Evolutionary conservation across 768 basidiomycete genomes (phyloP), one percentile per base, ranked within the genome.

Genomic region (Amanita pseudoporphyria): DNA sequence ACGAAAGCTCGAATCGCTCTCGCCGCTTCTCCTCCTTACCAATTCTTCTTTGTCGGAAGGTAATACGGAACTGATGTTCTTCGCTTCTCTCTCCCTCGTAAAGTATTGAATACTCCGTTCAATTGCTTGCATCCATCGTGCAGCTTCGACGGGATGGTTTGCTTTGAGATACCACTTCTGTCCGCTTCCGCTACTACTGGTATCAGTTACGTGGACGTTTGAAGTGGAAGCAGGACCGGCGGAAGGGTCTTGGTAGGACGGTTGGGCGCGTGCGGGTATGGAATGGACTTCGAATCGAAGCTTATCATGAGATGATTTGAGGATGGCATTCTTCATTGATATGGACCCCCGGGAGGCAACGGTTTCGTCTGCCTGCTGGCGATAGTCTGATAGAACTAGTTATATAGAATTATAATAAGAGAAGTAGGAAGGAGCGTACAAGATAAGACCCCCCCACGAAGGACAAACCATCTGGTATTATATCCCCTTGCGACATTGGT

Each of bases 401-500:
- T 16, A 14, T n/a, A 44, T 5, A 49, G 18, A 16, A 13, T 47
- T 35, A 32, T 35, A 32, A 22, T 37, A 43, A 36, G 33, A 18
- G 36, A 9, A 37, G 6, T 14, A 36, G 39, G 12, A 19, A 44
- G 13, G 30, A 1, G 76, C 86, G 21, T 60, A 88, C 89, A 92
- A 14, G 87, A 89, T n/a, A 94, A 63, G 21, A 87, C 71, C 0
- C 91, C 93, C 47, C 84, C 78, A 58, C 87, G 83, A 16, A 96
- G 74, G 0, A 95, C 89, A 59, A 97, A 95, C 91, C 92, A 96
- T 1, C 93, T 73, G 0, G 87, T 85, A 52, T 81, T 82, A 61
- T 92, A 95, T 0, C 94, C 93, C 56, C 81, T 83, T 0, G 90
- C 89, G 33, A 96, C 87, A 57, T 96, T 97, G 1, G 85, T 82